phyloP scores from a whole-genome alignment of 2,329 filamentous ascomycete genomes.

The Alternaria burnsii region DNA sequence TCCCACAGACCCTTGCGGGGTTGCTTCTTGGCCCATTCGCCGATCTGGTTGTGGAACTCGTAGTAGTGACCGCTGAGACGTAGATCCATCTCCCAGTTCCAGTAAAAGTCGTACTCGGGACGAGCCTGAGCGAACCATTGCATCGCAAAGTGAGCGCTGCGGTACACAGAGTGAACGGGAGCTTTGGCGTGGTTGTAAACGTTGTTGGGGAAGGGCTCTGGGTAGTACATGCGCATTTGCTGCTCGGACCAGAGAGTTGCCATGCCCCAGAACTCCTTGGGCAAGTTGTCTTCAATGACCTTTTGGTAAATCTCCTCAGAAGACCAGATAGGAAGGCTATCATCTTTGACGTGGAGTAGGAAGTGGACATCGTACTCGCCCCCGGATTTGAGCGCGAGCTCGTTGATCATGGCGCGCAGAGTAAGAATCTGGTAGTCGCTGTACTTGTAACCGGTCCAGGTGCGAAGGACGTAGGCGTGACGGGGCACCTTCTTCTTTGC shows the following conservation, averaged over 20 bases:
- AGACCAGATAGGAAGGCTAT: slow-evolving; percentile 78
- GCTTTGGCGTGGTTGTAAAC: slow-evolving; percentile 66
- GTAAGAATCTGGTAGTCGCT: slow-evolving; percentile 81
- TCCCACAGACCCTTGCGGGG: slow-evolving; percentile 79
- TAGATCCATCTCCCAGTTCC: slow-evolving; percentile 93
- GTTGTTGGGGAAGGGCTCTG: slow-evolving; percentile 82
- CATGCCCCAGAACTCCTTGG: slow-evolving; percentile 86
- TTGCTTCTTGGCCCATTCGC: slow-evolving; percentile 70
- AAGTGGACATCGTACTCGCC: slow-evolving; percentile 89
- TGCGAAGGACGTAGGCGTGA: slow-evolving; percentile 84
- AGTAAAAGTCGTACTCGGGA: slow-evolving; percentile 65
- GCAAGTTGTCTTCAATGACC: slow-evolving; percentile 73
- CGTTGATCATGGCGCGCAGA: slow-evolving; percentile 82
- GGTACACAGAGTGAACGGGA: slow-evolving; percentile 90
- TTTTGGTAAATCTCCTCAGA: slow-evolving; percentile 73
- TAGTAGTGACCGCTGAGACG: slow-evolving; percentile 84
- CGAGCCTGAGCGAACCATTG: slow-evolving; percentile 62
- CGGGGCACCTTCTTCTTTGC: slow-evolving; percentile 60
- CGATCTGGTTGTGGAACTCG: slow-evolving; percentile 75
- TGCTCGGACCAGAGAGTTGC: slow-evolving; percentile 93
- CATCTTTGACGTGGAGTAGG: slow-evolving; percentile 84
- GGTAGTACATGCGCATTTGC: slow-evolving; percentile 91
- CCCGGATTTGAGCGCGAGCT: slow-evolving; percentile 80
- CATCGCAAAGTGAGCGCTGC: slow-evolving; percentile 63
- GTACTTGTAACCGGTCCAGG: slow-evolving; percentile 85